Evolutionary conservation across 371 early-diverging fungal species (phyloP), one percentile per base, ranked within the genome.

Genomic region (Rhizopus stolonifer): DNA sequence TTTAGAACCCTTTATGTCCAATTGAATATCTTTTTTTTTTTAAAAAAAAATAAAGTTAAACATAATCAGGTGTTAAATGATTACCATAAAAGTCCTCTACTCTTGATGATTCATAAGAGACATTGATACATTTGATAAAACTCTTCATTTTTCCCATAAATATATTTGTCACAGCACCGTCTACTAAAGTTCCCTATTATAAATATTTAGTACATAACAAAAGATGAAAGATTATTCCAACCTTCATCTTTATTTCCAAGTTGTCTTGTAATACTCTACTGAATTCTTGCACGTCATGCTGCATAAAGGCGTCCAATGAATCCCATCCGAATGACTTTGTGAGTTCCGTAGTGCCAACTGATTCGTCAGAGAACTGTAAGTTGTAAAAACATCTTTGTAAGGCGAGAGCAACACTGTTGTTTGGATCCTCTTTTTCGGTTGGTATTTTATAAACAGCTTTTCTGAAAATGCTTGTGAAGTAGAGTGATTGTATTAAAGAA

Each of bases 251-350:
- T 31, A 77, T 81, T 69, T 96, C 97, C 42, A 98, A 70, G 60
- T 89, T 91, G 66, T 98, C 98, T 72, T 95, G 95, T 49, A 98
- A 72, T 4, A 96, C 93, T 32, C 98, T 80, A 73, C 93, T 94
- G 61, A 98, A 94, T 67, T 96, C 97, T 68, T 96, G 96, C 14
- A 98, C 93, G 69, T 98, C 98, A 68, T 96, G 97, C 74, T 98
- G 97, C 85, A 87, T 87, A 64, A 96, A 98, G 13, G 94, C 84
- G 44, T 96, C 97, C 45, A 85, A 53, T 3, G 94, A 86, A 67
- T 94, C 92, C 98, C 98, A 98, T 5, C 98, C 98, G 81, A 98
- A 98, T 1, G 94, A 93, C 64, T 85, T 87, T 29, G 98, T 98
- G 54, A 98, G 69, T 64, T 96, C 98, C 5, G 83, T 91, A 2